A percentile compares a stretch with the other conserved stretches of the same genome.
Evolutionary conservation across 768 basidiomycete species (phyloP).

Genomic region (Plicaturopsis crispa): DNA sequence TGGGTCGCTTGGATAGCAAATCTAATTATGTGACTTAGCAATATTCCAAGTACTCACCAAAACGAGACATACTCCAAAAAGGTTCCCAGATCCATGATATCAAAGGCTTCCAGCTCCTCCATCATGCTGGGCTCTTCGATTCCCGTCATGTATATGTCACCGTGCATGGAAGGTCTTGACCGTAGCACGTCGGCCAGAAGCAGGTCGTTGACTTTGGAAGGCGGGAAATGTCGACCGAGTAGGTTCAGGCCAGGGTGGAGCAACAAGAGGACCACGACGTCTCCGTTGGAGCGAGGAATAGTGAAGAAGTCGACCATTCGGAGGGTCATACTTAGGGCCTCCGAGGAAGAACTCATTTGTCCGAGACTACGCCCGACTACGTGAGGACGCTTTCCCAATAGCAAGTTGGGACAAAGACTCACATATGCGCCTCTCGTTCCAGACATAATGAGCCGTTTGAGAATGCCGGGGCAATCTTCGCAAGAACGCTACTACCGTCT

Average conservation of each 20-base stretch:
- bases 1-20: slow-evolving; percentile 72
- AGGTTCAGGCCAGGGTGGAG: slow-evolving; percentile 63
- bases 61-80: slow-evolving; percentile 54
- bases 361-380: slow-evolving; percentile 31
- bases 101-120: slow-evolving; percentile 52
- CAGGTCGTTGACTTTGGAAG: slow-evolving; percentile 57
- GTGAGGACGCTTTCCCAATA: neutral
- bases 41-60: too few relatives aligned
- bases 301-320: slow-evolving; percentile 60
- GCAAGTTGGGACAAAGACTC: slow-evolving; percentile 16
- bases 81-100: slow-evolving; percentile 71
- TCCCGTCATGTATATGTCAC: slow-evolving; percentile 43
- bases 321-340: slow-evolving; percentile 44
- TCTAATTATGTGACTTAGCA: too few relatives aligned
- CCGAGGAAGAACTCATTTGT: slow-evolving; percentile 38
- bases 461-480: slow-evolving; percentile 68
- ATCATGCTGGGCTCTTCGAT: slow-evolving; percentile 35
- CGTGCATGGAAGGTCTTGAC: slow-evolving; percentile 32
- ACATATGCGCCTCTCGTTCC: slow-evolving; percentile 71
- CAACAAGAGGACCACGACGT: slow-evolving; percentile 67
- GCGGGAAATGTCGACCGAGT: slow-evolving; percentile 63
- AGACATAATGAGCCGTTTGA: slow-evolving; percentile 68
- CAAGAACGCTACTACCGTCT: slow-evolving; percentile 60
- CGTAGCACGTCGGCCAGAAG: slow-evolving; percentile 49
- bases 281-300: slow-evolving; percentile 57